Evolutionary conservation across 306 rosid genomes (phyloP).

Genomic region (Geum urbanum): DNA sequence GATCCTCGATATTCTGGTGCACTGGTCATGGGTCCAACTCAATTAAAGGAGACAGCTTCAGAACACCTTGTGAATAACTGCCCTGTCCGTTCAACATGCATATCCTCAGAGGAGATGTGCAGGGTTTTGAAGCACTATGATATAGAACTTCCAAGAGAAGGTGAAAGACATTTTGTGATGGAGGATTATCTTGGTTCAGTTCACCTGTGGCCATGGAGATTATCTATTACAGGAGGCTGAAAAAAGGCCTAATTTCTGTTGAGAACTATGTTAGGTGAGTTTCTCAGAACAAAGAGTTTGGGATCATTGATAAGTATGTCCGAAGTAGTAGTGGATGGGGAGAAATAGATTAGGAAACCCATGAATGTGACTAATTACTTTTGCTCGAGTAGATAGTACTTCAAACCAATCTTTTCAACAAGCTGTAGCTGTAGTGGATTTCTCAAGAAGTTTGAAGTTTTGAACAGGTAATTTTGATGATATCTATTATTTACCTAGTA

Average conservation of each 20-base stretch:
- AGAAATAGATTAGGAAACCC: constrained; percentile 35
- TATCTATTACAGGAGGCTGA: constrained; percentile 60
- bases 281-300: constrained; percentile 60
- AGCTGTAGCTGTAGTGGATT: background rate
- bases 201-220: constrained; percentile 70
- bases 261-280: constrained; percentile 59
- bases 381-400: background rate
- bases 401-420: background rate
- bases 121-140: constrained; percentile 52
- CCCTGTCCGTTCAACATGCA: constrained; percentile 32
- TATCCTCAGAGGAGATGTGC: constrained; percentile 48
- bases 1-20: constrained; percentile 24
- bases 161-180: constrained; percentile 29
- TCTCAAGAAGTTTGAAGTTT: background rate
- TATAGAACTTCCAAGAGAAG: constrained; percentile 42
- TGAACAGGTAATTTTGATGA: constrained; percentile 7
- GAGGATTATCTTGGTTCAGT: constrained; percentile 54
- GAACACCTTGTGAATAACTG: constrained; percentile 21
- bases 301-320: constrained; percentile 60
- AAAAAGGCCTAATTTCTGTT: constrained; percentile 55
- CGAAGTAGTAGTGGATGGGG: constrained; percentile 77
- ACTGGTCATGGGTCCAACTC: constrained; percentile 18
- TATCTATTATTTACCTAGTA: background rate
- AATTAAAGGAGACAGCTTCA: constrained; percentile 26
- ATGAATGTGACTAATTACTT: constrained; percentile 8